Evolutionary conservation across 192 early-diverging fungal species (phyloP).

Genomic region (Gryganskiella cystojenkinii): DNA sequence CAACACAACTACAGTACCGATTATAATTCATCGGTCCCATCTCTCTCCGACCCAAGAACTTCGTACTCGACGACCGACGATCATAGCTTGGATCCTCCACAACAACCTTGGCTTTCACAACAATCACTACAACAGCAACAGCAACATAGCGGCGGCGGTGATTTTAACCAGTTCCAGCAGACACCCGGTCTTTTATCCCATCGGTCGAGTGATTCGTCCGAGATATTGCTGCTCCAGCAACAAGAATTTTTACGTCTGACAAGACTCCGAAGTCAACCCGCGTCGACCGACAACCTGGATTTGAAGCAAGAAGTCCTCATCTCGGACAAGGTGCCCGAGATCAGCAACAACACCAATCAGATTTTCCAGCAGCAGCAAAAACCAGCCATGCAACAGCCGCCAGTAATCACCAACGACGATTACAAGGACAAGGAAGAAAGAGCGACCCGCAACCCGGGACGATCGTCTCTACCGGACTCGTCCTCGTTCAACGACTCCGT

Average conservation of each 20-base stretch:
- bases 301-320: no score
- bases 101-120: not conserved
- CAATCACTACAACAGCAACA: not conserved
- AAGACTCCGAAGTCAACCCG: slow-evolving; percentile 18
- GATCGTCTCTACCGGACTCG: no score
- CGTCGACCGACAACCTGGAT: not conserved
- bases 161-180: not conserved
- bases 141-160: not conserved
- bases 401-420: not conserved
- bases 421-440: slow-evolving; percentile 1
- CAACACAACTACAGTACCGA: not conserved
- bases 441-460: no score
- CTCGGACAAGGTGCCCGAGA: not conserved
- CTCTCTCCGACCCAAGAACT: not conserved
- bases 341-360: not conserved
- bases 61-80: not conserved
- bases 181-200: slow-evolving; percentile 2
- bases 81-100: not conserved
- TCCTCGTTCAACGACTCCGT: no score
- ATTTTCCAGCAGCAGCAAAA: not conserved
- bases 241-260: slow-evolving; percentile 37
- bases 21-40: not conserved
- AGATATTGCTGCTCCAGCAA: slow-evolving; percentile 29
- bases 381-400: not conserved
- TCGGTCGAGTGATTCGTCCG: slow-evolving; percentile 29